Evolutionary conservation across 805 yeast species (phyloP).

Genomic region (Cyberlindnera nakhonratchasimensis): DNA sequence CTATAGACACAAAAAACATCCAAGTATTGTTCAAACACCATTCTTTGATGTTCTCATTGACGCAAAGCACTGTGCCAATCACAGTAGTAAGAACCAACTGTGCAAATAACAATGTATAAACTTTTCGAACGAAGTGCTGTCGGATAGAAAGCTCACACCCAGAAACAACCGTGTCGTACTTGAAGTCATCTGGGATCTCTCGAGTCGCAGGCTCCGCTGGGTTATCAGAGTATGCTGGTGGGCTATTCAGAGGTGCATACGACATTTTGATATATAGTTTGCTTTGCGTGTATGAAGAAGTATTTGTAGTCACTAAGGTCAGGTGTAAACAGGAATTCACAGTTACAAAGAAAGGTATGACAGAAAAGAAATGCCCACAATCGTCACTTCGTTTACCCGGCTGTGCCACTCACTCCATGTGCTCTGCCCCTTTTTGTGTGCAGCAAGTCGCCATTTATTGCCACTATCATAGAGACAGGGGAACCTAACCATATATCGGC

Average conservation of each 20-base stretch:
- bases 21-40: constrained; percentile 61
- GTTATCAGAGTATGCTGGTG: constrained; percentile 27
- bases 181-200: constrained; percentile 69
- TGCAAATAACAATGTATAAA: constrained; percentile 62
- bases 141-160: constrained; percentile 75
- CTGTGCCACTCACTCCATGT: no score
- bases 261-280: constrained; percentile 15
- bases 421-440: no score
- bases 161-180: constrained; percentile 72
- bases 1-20: constrained; percentile 51
- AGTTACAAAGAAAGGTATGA: no score
- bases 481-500: no score
- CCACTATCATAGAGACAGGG: no score
- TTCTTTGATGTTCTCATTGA: constrained; percentile 40
- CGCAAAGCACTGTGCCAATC: constrained; percentile 49
- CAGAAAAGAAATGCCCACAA: no score
- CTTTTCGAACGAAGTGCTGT: constrained; percentile 73
- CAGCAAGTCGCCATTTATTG: no score
- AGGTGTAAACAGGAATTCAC: no score
- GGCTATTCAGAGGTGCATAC: constrained; percentile 25
- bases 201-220: constrained; percentile 13
- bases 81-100: constrained; percentile 64
- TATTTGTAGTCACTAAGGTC: no score
- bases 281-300: neutral
- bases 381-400: no score